phyloP scores from a whole-genome alignment of 768 basidiomycete genomes.

The Lactarius evosmus region DNA sequence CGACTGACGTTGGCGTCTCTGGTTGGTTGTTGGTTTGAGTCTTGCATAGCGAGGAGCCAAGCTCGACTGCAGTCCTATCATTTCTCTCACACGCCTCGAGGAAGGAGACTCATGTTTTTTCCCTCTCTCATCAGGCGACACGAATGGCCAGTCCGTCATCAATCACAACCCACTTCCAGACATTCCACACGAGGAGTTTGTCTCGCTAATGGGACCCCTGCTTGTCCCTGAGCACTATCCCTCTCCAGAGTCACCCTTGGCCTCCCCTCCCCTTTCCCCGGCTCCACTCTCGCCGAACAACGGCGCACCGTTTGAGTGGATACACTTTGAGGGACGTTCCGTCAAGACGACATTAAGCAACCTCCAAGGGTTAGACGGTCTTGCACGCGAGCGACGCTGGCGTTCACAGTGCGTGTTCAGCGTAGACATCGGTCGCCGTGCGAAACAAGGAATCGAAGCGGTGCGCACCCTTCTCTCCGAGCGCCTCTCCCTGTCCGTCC shows the following conservation, averaged over 20 bases:
- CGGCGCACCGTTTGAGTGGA: constrained; percentile 76
- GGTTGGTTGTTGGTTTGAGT: not conserved
- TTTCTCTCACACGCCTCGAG: not conserved
- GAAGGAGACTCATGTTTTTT: not conserved
- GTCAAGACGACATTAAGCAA: constrained; percentile 78
- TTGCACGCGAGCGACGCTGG: constrained; percentile 83
- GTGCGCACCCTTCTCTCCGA: constrained; percentile 42
- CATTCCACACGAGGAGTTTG: constrained; percentile 83
- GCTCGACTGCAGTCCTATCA: not conserved
- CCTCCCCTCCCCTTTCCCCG: constrained; percentile 25
- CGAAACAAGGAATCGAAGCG: constrained; percentile 74
- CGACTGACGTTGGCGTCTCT: not conserved
- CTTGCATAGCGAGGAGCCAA: not conserved
- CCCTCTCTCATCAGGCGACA: constrained; percentile 43
- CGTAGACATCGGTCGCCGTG: constrained; percentile 70
- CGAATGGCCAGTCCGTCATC: constrained; percentile 63
- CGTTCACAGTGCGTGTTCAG: constrained; percentile 78
- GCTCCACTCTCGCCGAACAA: constrained; percentile 29
- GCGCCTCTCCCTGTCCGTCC: not conserved
- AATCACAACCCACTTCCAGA: constrained; percentile 89
- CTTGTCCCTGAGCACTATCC: constrained; percentile 77
- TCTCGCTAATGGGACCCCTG: constrained; percentile 73
- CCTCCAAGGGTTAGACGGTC: constrained; percentile 73
- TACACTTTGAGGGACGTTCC: constrained; percentile 80
- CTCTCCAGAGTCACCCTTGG: constrained; percentile 35